Percentiles rank a stretch among this genome's conserved stretches.
Evolutionary conservation across 176 grass and related monocot species (phyloP).

Genomic region (Triticum aestivum): IWGSC_CS_RefSeq_v2.1 NC_057800.1:734083309-734083808

Average conservation of each 20-base stretch:
- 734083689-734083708: not conserved
- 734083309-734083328: too few relatives aligned
- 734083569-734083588: conserved; percentile 19
- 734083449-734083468: not conserved
- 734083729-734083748: not conserved
- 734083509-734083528: conserved; percentile 89
- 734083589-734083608: conserved; percentile 21
- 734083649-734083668: conserved; percentile 29
- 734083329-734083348: too few relatives aligned
- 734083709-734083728: not conserved
- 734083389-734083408: conserved; percentile 17
- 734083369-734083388: not conserved
- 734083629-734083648: conserved; percentile 34
- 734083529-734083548: conserved; percentile 84
- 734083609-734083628: conserved; percentile 32
- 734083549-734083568: conserved; percentile 81
- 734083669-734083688: conserved; percentile 25
- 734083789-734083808: not conserved
- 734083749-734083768: conserved; percentile 13
- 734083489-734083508: conserved; percentile 66
- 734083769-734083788: conserved; percentile 18
- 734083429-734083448: conserved; percentile 77
- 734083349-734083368: too few relatives aligned
- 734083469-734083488: conserved; percentile 70
- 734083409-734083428: conserved; percentile 85